A percentile compares a stretch with the other conserved stretches of the same genome.
These are phyloP conservation scores for Carallia pectinifolia DNA, from an alignment of 345 rosid species.

Conservation along the genomic window DNA sequence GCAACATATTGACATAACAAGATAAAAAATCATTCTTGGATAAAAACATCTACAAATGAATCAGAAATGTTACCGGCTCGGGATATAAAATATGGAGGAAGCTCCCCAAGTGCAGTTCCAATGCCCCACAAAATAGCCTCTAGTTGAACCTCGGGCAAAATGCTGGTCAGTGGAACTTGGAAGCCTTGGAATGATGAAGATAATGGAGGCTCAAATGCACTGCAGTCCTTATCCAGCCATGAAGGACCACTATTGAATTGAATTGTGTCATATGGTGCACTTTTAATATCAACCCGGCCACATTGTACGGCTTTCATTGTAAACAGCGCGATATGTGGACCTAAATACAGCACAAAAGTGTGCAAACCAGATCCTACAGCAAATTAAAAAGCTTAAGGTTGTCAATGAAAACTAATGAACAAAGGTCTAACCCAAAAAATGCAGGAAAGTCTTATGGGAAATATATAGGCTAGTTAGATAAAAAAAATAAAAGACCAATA, in stretches of 20 bases:
- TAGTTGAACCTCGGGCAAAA: conserved; percentile 81
- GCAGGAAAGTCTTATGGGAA: not conserved
- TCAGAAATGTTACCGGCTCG: conserved; percentile 64
- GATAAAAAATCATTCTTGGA: not conserved
- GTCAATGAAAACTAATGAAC: not conserved
- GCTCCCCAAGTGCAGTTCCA: conserved; percentile 99
- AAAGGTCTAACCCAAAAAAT: not conserved
- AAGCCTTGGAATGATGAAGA: conserved; percentile 50
- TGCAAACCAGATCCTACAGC: conserved; percentile 93
- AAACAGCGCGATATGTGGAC: conserved; percentile 94
- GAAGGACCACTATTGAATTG: conserved; percentile 80
- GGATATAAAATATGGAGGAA: conserved; percentile 99
- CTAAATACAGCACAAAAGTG: conserved; percentile 93
- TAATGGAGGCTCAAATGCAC: conserved; percentile 75
- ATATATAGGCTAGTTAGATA: too few species aligned
- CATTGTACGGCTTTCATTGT: conserved; percentile 92
- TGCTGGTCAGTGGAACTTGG: conserved; percentile 79
- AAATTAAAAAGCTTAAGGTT: not conserved
- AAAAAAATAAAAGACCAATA: too few species aligned
- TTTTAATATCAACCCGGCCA: conserved; percentile 86
- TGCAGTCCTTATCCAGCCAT: conserved; percentile 88
- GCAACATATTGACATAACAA: not conserved
- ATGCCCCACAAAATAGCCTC: conserved; percentile 95
- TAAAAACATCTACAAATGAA: too few species aligned
- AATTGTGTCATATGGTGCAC: conserved; percentile 93